Conservation (phyloP, 768 basidiomycete species). For the Coprinopsis sp. region DNA sequence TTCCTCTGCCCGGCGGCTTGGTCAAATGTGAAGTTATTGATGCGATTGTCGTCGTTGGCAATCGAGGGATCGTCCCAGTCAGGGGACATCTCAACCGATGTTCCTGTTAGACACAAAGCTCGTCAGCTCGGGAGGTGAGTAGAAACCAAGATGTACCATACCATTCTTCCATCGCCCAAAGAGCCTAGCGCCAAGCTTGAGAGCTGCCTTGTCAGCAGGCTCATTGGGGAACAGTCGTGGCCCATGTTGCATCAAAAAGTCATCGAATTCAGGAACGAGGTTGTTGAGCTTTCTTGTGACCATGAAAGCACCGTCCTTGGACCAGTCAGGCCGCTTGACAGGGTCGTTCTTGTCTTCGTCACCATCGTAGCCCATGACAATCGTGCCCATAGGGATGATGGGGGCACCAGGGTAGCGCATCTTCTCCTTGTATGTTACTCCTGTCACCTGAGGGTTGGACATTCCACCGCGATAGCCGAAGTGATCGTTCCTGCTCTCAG, state of each 20-base stretch:
- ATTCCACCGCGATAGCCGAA: conserved; percentile 53
- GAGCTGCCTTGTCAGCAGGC: conserved; percentile 35
- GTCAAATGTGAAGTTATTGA: conserved; percentile 22
- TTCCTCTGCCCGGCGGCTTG: conserved; percentile 8
- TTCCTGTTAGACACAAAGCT: conserved; percentile 8
- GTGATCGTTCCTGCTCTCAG: conserved; percentile 9
- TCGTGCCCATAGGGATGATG: conserved; percentile 36
- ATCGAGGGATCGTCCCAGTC: conserved; percentile 33
- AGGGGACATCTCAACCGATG: conserved; percentile 15
- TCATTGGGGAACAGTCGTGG: conserved; percentile 34
- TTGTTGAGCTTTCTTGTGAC: conserved; percentile 49
- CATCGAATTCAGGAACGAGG: conserved; percentile 46
- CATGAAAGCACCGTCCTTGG: conserved; percentile 47
- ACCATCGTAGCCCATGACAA: conserved; percentile 41
- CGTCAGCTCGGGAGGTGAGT: background rate
- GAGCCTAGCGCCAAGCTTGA: conserved; percentile 49
- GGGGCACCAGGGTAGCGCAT: conserved; percentile 32
- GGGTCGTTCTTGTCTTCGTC: conserved; percentile 27
- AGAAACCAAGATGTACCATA: conserved; percentile 16
- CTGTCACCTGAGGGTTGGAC: conserved; percentile 43
- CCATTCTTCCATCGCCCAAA: conserved; percentile 55
- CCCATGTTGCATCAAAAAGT: conserved; percentile 30
- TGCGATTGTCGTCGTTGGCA: conserved; percentile 23
- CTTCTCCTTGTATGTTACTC: conserved; percentile 27
- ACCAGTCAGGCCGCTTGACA: conserved; percentile 37